phyloP scores from a whole-genome alignment of 202 grass and related monocot species.

The Schoenoplectus tabernaemontani region DNA sequence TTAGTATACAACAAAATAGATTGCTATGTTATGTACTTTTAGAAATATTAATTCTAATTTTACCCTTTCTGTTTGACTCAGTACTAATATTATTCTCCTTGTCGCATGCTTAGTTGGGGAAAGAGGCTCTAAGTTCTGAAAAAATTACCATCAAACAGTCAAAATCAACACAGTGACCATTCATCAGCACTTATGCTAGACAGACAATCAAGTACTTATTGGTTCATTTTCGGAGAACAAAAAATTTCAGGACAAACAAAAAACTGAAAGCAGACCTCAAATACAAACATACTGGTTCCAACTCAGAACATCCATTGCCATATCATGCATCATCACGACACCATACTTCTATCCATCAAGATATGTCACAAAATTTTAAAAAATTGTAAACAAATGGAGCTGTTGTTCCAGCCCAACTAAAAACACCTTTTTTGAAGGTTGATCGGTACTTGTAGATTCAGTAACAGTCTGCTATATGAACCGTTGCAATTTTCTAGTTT shows the following conservation, averaged over 20 bases:
- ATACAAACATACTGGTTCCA: constrained; percentile 62
- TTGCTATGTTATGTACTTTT: neutral
- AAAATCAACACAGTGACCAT: neutral
- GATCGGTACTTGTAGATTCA: no score
- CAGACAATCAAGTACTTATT: neutral
- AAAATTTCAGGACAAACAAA: neutral
- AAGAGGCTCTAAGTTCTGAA: neutral
- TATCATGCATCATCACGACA: constrained; percentile 68
- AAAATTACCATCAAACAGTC: neutral
- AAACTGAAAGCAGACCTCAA: constrained; percentile 29
- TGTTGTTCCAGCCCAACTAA: no score
- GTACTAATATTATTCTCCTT: neutral
- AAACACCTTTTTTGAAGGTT: no score
- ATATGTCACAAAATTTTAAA: neutral
- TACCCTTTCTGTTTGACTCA: neutral
- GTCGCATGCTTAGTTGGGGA: neutral
- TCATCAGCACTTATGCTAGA: neutral
- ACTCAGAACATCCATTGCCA: constrained; percentile 62
- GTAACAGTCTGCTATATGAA: no score
- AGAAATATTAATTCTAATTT: neutral
- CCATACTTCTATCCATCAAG: constrained; percentile 73
- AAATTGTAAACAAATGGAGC: no score
- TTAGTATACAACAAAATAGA: neutral
- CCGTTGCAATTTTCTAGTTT: no score
- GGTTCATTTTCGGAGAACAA: neutral